Evolutionary conservation across 2,329 filamentous ascomycete genomes (phyloP), one percentile per base, ranked within the genome.

Genomic region (Colletotrichum simmondsii): DNA sequence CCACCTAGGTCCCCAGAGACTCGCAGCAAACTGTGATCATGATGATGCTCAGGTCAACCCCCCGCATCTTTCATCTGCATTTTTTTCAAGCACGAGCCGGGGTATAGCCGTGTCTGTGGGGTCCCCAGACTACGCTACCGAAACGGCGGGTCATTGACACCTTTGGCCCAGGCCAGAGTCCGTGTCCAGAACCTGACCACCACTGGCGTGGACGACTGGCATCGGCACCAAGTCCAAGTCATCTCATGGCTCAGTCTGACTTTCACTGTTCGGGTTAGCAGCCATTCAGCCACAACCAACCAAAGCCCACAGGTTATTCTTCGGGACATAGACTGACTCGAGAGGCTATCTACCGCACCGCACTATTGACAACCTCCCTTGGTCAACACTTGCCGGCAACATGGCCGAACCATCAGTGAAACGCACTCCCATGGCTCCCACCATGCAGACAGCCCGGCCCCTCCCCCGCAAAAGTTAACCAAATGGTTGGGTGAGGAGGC

Each of bases 391-490:
- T 68, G 28, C 28, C 64, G 26, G 64, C 22, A 26, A 42, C 37
- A 58, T 30, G 52, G 24, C 58, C 37, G 49, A 60, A 19, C 37
- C 22, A n/a, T 57, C 22, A 53, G 46, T 62, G 68, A 63, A 62
- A 71, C 63, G n/a, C 63, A 66, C n/a, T 35, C 28, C 35, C 53
- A 63, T 58, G 58, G 62, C 19, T 35, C 22, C 57, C 58, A 63
- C 63, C 42, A 68, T 72, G 65, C 58, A 30, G 63, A 30, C 42
- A 63, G 24, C 52, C 53, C 58, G 52, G 58, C 58, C 58, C 24
- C 53, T 68, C 53, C 69, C 58, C 65, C 69, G 42, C 64, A 68
- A 58, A n/a, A 58, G 32, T 62, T n/a, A 42, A 49, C 35, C 68
- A 49, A 30, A 14, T 62, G 64, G 57, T 62, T 68, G 35, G 56